phyloP scores from a whole-genome alignment of 164 flowering plant species.

The Nelumbo lutea region DNA sequence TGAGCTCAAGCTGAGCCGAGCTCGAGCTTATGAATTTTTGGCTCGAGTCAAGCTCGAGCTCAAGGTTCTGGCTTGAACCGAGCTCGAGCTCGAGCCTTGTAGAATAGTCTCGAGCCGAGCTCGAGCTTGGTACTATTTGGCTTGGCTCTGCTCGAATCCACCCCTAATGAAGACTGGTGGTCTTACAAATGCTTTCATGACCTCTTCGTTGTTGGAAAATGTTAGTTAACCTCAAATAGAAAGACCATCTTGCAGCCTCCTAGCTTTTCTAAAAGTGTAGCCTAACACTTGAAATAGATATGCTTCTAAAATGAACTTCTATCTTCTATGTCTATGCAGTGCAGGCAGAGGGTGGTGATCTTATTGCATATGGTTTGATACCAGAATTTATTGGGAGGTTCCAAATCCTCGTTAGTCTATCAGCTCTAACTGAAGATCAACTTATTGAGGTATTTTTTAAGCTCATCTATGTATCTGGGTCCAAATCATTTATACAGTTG shows the following conservation, averaged over 20 bases:
- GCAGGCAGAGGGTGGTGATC: slow-evolving; percentile 88
- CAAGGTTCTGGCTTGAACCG: too few species aligned
- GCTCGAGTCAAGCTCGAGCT: too few species aligned
- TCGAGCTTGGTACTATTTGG: too few species aligned
- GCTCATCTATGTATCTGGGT: background rate
- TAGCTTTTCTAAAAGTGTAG: background rate
- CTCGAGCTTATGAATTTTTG: too few species aligned
- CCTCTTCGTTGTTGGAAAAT: slow-evolving; percentile 80
- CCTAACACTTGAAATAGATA: background rate
- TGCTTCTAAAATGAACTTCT: background rate
- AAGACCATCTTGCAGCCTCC: background rate
- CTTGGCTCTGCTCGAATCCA: too few species aligned
- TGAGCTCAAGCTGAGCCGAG: too few species aligned
- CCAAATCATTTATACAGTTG: background rate
- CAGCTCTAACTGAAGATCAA: slow-evolving; percentile 70
- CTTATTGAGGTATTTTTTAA: slow-evolving; percentile 55
- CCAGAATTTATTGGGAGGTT: slow-evolving; percentile 92
- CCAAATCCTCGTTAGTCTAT: slow-evolving; percentile 73
- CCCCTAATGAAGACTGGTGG: slow-evolving; percentile 32
- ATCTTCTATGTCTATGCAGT: slow-evolving; percentile 3
- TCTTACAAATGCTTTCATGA: slow-evolving; percentile 52
- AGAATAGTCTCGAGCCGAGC: too few species aligned
- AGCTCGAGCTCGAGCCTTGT: too few species aligned
- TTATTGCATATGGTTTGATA: slow-evolving; percentile 78
- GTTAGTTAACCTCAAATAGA: slow-evolving; percentile 42